Percentiles rank a stretch among this genome's conserved stretches.
Evolutionary conservation across 352 stramenopile genomes (phyloP).

Genomic region (Globisporangium yorkense): DNA sequence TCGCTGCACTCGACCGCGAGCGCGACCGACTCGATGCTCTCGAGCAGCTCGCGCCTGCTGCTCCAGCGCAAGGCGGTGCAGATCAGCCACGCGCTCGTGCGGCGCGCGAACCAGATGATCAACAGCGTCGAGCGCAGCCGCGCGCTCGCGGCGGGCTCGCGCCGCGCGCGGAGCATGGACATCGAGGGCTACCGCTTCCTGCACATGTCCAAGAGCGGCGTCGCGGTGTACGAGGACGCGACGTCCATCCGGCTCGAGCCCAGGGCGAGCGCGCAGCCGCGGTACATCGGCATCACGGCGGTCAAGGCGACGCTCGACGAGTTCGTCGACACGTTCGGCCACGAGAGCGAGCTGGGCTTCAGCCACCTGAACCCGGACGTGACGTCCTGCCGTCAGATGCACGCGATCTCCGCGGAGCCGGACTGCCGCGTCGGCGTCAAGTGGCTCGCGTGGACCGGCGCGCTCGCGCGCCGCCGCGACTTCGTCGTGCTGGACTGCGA

Average conservation of each 20-base stretch:
- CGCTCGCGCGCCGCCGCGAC: constrained; percentile 25
- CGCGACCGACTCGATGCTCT: constrained; percentile 5
- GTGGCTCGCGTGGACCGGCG: constrained; percentile 18
- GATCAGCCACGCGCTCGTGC: constrained; percentile 13
- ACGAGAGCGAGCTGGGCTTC: not conserved
- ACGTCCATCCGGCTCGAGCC: constrained; percentile 3
- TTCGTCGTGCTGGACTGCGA: constrained; percentile 36
- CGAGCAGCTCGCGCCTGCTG: constrained; percentile 2
- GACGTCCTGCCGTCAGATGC: constrained; percentile 14
- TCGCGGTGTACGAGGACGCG: constrained; percentile 13
- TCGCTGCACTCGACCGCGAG: constrained; percentile 2
- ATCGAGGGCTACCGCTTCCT: constrained; percentile 13
- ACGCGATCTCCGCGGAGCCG: constrained; percentile 19
- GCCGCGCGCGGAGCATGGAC: constrained; percentile 2
- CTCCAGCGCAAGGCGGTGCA: constrained; percentile 7
- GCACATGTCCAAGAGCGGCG: constrained; percentile 4
- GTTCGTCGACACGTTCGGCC: constrained; percentile 23
- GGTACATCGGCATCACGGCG: constrained; percentile 9
- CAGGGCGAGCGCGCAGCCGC: not conserved
- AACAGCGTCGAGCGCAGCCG: constrained; percentile 12
- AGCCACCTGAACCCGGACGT: constrained; percentile 11
- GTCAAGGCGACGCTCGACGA: constrained; percentile 24
- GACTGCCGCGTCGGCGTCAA: constrained; percentile 27
- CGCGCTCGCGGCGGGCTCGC: not conserved
- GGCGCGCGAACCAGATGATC: constrained; percentile 7